A percentile compares a stretch with the other conserved stretches of the same genome.
phyloP scores from a whole-genome alignment of 805 yeast species.

The Saccharomyces paradoxus region DNA sequence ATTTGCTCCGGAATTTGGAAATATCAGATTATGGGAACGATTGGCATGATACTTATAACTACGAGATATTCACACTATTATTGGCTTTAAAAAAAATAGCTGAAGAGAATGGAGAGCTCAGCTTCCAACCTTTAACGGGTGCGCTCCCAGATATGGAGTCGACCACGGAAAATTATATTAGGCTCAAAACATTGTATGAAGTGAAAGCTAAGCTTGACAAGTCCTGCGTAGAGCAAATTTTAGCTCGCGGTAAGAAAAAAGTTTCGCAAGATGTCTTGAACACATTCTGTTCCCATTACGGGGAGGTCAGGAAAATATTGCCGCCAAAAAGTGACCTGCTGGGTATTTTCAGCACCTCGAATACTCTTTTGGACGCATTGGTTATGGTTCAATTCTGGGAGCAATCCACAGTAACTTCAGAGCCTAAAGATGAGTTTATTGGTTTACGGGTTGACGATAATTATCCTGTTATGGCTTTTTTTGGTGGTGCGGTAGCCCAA shows the following conservation, averaged over 20 bases:
- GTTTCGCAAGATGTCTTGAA: constrained; percentile 37
- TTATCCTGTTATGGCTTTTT: constrained; percentile 32
- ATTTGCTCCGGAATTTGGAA: constrained; percentile 24
- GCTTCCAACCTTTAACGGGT: constrained; percentile 55
- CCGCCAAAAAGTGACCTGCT: neutral
- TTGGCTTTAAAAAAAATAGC: constrained; percentile 3
- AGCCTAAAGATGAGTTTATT: neutral
- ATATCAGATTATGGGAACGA: constrained; percentile 22
- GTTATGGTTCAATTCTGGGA: neutral
- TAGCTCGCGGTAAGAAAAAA: constrained; percentile 23
- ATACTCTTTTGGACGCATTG: neutral
- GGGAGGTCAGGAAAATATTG: constrained; percentile 29
- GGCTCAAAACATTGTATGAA: constrained; percentile 49
- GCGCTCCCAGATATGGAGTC: constrained; percentile 85
- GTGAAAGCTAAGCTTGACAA: constrained; percentile 35
- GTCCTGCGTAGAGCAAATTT: neutral
- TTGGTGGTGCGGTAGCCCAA: constrained; percentile 84
- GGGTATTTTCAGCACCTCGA: neutral
- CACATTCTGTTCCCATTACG: constrained; percentile 56
- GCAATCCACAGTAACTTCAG: neutral
- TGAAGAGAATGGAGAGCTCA: neutral
- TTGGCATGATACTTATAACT: constrained; percentile 11
- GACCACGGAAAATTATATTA: constrained; percentile 52
- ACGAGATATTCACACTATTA: constrained; percentile 3
- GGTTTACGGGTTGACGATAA: neutral